phyloP scores from a whole-genome alignment of 305 asterid genomes.

The Solanum hybrid region DNA sequence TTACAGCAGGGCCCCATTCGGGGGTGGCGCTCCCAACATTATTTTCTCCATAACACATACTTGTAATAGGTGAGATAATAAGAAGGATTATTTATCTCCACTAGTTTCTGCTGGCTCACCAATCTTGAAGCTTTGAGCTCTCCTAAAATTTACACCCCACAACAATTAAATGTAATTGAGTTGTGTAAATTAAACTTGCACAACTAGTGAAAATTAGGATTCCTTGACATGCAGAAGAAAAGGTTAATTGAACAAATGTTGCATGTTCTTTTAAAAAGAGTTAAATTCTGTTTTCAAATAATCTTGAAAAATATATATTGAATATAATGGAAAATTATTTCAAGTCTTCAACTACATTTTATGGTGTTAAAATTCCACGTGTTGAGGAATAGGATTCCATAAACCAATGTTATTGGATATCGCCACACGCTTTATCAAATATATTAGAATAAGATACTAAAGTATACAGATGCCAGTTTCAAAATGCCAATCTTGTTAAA shows the following conservation, averaged over 20 bases:
- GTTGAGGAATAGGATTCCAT: neutral
- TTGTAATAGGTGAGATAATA: neutral
- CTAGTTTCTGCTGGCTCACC: neutral
- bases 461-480: neutral
- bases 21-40: neutral
- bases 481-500: conserved; percentile 1
- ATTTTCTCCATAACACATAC: neutral
- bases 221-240: neutral
- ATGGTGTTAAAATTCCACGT: neutral
- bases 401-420: neutral
- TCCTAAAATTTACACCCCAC: neutral
- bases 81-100: neutral
- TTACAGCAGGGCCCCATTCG: neutral
- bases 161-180: neutral
- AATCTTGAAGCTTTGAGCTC: neutral
- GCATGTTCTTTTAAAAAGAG: neutral
- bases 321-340: neutral
- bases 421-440: neutral
- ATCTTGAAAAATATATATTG: neutral
- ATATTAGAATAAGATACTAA: neutral
- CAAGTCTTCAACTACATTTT: neutral
- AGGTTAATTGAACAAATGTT: neutral
- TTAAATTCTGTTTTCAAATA: neutral
- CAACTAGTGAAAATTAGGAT: neutral
- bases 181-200: neutral